Conservation (phyloP, 2,329 filamentous ascomycete species). For the Elsinoe necatrix region DNA sequence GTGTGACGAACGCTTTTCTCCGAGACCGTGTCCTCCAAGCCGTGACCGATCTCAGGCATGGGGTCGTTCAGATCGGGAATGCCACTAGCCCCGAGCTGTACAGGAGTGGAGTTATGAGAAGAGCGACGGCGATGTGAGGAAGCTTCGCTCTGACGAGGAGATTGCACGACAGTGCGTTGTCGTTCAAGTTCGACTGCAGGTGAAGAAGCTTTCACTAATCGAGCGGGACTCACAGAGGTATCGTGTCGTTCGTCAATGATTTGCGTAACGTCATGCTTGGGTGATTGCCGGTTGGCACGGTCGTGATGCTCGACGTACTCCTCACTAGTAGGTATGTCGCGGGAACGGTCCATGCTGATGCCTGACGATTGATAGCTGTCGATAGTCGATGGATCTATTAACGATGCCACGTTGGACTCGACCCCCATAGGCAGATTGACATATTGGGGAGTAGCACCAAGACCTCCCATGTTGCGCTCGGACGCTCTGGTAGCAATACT, state of each 20-base stretch:
- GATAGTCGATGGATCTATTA: slow-evolving; percentile 75
- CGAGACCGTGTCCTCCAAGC: slow-evolving; percentile 44
- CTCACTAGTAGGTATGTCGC: background rate
- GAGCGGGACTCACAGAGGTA: background rate
- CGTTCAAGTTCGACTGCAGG: background rate
- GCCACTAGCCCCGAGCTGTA: slow-evolving; percentile 60
- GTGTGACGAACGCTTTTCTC: slow-evolving; percentile 56
- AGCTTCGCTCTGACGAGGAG: slow-evolving; percentile 44
- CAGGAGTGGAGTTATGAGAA: slow-evolving; percentile 31
- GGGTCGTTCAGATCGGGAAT: slow-evolving; percentile 61
- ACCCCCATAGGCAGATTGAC: slow-evolving; percentile 64
- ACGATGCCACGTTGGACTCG: slow-evolving; percentile 83
- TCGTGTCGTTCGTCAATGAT: background rate
- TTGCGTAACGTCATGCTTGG: background rate
- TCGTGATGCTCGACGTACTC: background rate
- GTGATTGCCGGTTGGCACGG: background rate
- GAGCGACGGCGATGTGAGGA: slow-evolving; percentile 20
- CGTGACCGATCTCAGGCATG: slow-evolving; percentile 69
- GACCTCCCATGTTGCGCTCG: slow-evolving; percentile 61
- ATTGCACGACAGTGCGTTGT: slow-evolving; percentile 25
- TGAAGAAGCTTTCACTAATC: background rate
- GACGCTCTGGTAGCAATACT: slow-evolving; percentile 49
- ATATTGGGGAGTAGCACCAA: slow-evolving; percentile 67
- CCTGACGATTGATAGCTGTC: slow-evolving; percentile 33
- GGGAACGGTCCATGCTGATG: slow-evolving; percentile 20